phyloP scores from a whole-genome alignment of 129 eudicot genomes.

The Flaveria ramosissima region DNA sequence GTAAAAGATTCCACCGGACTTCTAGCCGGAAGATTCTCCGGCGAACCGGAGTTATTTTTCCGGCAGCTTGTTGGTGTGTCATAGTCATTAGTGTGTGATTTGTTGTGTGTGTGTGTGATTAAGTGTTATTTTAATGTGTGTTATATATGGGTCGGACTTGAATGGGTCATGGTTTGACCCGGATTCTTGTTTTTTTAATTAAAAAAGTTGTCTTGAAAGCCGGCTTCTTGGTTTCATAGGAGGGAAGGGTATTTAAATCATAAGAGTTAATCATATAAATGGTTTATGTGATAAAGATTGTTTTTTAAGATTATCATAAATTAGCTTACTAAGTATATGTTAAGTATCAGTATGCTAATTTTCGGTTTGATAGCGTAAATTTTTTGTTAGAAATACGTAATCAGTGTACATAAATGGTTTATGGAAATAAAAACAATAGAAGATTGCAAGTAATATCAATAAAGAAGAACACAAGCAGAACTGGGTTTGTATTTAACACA shows the following conservation, averaged over 20 bases:
- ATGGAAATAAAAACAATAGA: too few relatives aligned
- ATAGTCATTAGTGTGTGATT: constrained; percentile 24
- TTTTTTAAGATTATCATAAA: too few relatives aligned
- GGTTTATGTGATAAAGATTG: too few relatives aligned
- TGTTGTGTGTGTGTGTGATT: constrained; percentile 10
- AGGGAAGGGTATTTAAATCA: constrained; percentile 22
- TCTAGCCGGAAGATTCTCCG: constrained; percentile 55
- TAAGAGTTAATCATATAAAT: too few relatives aligned
- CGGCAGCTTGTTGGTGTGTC: constrained; percentile 50
- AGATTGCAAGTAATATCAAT: too few relatives aligned
- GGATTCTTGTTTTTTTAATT: constrained; percentile 23
- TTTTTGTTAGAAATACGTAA: too few relatives aligned
- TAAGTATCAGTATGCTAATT: too few relatives aligned
- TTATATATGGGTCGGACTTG: constrained; percentile 23
- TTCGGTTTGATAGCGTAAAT: too few relatives aligned
- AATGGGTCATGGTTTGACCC: constrained; percentile 49
- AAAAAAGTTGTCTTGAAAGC: constrained; percentile 2
- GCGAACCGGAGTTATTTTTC: constrained; percentile 62
- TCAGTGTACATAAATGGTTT: too few relatives aligned
- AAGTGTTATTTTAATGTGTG: neutral
- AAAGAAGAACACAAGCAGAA: too few relatives aligned
- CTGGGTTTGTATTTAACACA: too few relatives aligned
- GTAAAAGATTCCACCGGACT: constrained; percentile 46
- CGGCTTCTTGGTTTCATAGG: constrained; percentile 51
- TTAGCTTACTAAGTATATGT: too few relatives aligned